Evolutionary conservation across 2,329 filamentous ascomycete genomes (phyloP).

Genomic region (Ophiocordyceps sinensis): DNA sequence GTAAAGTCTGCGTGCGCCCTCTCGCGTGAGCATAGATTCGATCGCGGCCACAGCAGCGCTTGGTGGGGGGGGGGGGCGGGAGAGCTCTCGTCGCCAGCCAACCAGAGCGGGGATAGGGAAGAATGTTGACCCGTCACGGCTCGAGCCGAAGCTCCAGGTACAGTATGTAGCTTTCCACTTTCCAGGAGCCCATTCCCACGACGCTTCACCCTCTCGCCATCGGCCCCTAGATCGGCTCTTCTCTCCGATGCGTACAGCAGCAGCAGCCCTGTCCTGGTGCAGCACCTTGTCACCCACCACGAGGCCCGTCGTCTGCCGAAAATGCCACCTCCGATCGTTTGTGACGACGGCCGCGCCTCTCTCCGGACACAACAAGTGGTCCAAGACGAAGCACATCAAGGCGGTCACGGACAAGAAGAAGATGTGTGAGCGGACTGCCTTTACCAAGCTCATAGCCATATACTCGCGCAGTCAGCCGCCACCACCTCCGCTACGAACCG

Average conservation of each 20-base stretch:
- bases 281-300: not conserved
- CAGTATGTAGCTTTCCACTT: not conserved
- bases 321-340: conserved; percentile 35
- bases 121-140: conserved; percentile 17
- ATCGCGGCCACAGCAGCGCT: no score
- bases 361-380: conserved; percentile 85
- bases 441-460: conserved; percentile 59
- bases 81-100: no score
- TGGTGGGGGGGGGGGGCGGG: no score
- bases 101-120: conserved; percentile 4
- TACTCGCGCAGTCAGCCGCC: conserved; percentile 50
- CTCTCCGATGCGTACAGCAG: no score
- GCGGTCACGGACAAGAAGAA: conserved; percentile 72
- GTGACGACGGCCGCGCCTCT: conserved; percentile 25
- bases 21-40: no score
- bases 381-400: conserved; percentile 92
- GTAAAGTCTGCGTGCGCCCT: no score
- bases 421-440: conserved; percentile 50
- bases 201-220: not conserved
- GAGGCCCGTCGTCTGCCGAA: conserved; percentile 22
- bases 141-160: not conserved
- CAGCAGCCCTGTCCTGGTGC: not conserved
- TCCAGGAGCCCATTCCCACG: not conserved
- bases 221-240: no score
- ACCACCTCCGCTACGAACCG: not conserved